phyloP scores from a whole-genome alignment of 2,329 filamentous ascomycete genomes.

The Clonostachys byssicola region DNA sequence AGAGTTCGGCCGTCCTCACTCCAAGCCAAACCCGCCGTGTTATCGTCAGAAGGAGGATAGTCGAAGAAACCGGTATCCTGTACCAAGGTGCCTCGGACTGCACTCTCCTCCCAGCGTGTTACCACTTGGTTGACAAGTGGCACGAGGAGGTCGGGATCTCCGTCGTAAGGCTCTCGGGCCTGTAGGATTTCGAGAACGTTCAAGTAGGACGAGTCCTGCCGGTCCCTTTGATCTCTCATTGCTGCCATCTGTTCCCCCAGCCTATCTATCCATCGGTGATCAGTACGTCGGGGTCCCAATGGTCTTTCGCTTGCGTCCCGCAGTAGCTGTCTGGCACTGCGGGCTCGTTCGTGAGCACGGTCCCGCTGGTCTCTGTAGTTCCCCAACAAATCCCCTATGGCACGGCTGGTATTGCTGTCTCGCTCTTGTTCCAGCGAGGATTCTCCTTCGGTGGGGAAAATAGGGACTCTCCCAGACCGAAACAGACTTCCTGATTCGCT shows the following conservation, averaged over 20 bases:
- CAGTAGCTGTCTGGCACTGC: slow-evolving; percentile 22
- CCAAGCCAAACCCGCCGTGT: slow-evolving; percentile 60
- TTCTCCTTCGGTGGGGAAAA: not conserved
- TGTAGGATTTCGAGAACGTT: slow-evolving; percentile 31
- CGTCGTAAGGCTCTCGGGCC: slow-evolving; percentile 22
- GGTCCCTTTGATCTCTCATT: slow-evolving; percentile 26
- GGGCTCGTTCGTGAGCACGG: slow-evolving; percentile 22
- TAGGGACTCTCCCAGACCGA: too few relatives aligned
- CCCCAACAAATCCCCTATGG: slow-evolving; percentile 30
- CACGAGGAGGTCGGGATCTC: slow-evolving; percentile 24
- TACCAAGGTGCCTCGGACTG: slow-evolving; percentile 20
- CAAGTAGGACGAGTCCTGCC: slow-evolving; percentile 27
- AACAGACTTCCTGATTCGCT: not conserved
- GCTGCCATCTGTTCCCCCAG: slow-evolving; percentile 27
- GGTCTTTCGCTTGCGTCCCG: slow-evolving; percentile 17
- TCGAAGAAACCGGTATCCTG: slow-evolving; percentile 35
- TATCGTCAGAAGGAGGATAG: slow-evolving; percentile 42
- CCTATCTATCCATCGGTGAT: slow-evolving; percentile 24
- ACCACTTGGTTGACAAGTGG: slow-evolving; percentile 30
- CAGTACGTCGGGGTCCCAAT: slow-evolving; percentile 12
- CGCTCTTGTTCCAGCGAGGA: not conserved
- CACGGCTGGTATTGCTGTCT: slow-evolving; percentile 25
- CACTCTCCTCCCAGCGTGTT: slow-evolving; percentile 30
- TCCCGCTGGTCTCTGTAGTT: slow-evolving; percentile 30
- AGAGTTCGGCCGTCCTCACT: slow-evolving; percentile 54